Base-by-base conservation (phyloP, 208 protist species). In the Leishmania gerbilli region DNA sequence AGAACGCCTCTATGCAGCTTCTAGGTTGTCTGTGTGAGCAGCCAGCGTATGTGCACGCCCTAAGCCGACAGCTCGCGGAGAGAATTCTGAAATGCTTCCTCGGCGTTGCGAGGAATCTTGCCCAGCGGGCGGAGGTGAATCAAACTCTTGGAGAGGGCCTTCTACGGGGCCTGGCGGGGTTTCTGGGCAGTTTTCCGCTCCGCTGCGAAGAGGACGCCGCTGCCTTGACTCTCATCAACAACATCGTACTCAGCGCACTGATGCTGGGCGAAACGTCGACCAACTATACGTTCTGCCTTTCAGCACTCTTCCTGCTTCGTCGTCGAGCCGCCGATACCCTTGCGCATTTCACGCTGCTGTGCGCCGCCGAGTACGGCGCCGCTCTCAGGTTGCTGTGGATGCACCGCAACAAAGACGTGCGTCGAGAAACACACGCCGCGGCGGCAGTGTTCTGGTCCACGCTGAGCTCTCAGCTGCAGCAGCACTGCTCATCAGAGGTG, bases 321-420 rank as follows among this genome's bases (percentile, higher is more conserved):
- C 37, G 62, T 9, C 79, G 83, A 71, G 81, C 85, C 42, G 56
- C 68, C 27, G 60, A 62, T 37, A 60, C 68, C 31, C 79, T 93
- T 19, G 85, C 84, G 19, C 86, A 79, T 71, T 89, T 76, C 77
- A 76, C 89, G 53, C 37, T 80, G 37, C 19, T 68, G 19, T 84
- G 86, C 78, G 81, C 88, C 24, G 34, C 40, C 6, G 71, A 88
- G 68, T 87, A 83, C 65, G 76, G 79, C 15, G 53, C 64, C 2
- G 24, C 81, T 19, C 58, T 95, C 77, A 15, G 58, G 40, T 47
- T 11, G 31, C 81, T 95, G 11, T 92, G 88, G 89, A n/a, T 45
- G 72, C 91, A 95, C 82, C 82, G 81, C 62, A 92, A 95, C 81
- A 84, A 76, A n/a, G 81, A 88, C 34, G 71, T 95, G 17, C 89